These are phyloP conservation scores for Streptanthus diversifolius DNA, from an alignment of 345 rosid genomes.

Conservation along the genomic window DNA sequence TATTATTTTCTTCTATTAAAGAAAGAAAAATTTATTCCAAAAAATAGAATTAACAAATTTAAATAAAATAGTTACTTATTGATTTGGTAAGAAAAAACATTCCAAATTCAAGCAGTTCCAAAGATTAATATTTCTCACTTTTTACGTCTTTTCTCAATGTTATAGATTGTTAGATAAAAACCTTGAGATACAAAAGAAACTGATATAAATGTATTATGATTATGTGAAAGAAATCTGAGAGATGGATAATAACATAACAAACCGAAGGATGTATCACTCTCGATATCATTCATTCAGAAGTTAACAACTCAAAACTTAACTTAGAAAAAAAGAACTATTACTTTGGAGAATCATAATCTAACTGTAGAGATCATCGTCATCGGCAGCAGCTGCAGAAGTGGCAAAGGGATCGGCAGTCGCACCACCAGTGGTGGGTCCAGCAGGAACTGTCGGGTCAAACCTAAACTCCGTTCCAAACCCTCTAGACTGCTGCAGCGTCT, in stretches of 20 bases:
- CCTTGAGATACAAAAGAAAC: neutral
- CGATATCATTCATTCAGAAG: neutral
- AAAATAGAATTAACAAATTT: neutral
- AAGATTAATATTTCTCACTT: neutral
- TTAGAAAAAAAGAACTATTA: neutral
- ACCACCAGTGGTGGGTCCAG: constrained; percentile 42
- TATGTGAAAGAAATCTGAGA: neutral
- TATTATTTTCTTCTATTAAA: constrained; percentile 27
- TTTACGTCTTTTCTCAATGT: neutral
- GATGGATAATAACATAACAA: neutral
- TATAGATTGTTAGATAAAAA: neutral
- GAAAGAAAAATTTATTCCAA: neutral
- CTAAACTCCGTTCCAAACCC: constrained; percentile 84
- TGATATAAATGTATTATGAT: neutral
- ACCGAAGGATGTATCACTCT: neutral
- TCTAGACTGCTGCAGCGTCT: constrained; percentile 89
- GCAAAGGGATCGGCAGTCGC: constrained; percentile 71
- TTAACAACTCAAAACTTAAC: neutral
- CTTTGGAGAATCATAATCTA: constrained; percentile 39
- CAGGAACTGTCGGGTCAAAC: constrained; percentile 48
- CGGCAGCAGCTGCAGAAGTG: constrained; percentile 56
- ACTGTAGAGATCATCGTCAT: constrained; percentile 87
- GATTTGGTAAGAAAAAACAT: neutral
- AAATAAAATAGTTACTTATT: neutral
- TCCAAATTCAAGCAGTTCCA: neutral